phyloP scores from a whole-genome alignment of 23 red algal genomes.

The Gracilaria gracilis region DNA sequence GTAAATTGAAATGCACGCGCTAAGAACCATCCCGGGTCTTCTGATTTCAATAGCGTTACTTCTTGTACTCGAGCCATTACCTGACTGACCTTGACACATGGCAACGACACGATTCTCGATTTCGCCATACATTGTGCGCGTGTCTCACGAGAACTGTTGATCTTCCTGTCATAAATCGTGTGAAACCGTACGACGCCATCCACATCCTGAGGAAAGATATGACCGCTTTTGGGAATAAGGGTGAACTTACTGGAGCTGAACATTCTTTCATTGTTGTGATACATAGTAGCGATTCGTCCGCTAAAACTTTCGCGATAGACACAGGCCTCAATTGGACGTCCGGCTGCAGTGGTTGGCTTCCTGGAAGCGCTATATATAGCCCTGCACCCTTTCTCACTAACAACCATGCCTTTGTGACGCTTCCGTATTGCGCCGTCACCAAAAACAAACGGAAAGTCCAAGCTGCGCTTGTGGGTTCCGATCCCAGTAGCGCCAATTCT shows the following conservation, averaged over 20 bases:
- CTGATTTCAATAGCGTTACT: conserved; percentile 15
- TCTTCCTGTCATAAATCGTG: too few species aligned
- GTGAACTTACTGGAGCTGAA: conserved; percentile 18
- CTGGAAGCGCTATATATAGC: conserved; percentile 21
- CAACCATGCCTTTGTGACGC: conserved; percentile 19
- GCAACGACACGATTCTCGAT: too few species aligned
- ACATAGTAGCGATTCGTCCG: conserved; percentile 12
- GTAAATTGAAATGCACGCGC: conserved; percentile 36
- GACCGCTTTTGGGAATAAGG: conserved; percentile 14
- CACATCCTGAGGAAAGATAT: background rate
- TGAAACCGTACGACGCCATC: background rate
- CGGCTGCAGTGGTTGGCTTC: background rate
- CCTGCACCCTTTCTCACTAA: conserved; percentile 17
- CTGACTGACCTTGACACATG: background rate
- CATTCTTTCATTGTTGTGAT: conserved; percentile 17
- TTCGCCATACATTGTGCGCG: too few species aligned
- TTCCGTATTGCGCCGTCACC: conserved; percentile 14
- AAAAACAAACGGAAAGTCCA: conserved; percentile 32
- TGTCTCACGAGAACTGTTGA: too few species aligned
- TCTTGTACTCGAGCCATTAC: conserved; percentile 5
- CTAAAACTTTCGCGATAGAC: conserved; percentile 26
- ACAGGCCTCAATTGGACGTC: background rate
- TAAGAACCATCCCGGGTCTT: conserved; percentile 45
- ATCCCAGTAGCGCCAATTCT: conserved; percentile 19
- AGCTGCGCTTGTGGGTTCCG: conserved; percentile 37